A percentile compares a stretch with the other conserved stretches of the same genome.
phyloP scores from a whole-genome alignment of 1,284 basidiomycete genomes.

The Cryptococcus jaspeensis region DNA sequence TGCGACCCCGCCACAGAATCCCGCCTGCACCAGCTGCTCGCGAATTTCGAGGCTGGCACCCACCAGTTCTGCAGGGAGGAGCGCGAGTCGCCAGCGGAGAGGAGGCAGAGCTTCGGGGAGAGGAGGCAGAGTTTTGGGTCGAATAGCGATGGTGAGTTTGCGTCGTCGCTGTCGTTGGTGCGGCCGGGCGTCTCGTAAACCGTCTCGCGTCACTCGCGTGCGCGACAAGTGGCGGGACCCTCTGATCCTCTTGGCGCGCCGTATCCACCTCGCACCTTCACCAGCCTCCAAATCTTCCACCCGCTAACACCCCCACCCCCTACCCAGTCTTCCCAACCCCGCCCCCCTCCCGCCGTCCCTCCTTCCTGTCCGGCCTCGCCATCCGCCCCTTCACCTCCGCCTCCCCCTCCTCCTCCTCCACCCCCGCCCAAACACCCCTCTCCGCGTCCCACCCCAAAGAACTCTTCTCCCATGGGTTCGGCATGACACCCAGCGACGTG shows the following conservation, averaged over 20 bases:
- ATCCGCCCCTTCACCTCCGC: slow-evolving; percentile 14
- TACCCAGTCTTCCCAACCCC: slow-evolving; percentile 16
- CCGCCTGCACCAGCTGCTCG: slow-evolving; percentile 28
- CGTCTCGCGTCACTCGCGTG: too few species aligned
- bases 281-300: too few species aligned
- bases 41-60: slow-evolving; percentile 31
- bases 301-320: background rate
- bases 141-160: slow-evolving; percentile 8
- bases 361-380: slow-evolving; percentile 20
- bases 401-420: slow-evolving; percentile 5
- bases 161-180: too few species aligned
- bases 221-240: too few species aligned
- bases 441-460: slow-evolving; percentile 2
- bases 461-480: background rate
- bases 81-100: slow-evolving; percentile 16
- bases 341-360: slow-evolving; percentile 19
- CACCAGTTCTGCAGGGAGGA: slow-evolving; percentile 32
- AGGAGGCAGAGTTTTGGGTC: background rate
- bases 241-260: too few species aligned
- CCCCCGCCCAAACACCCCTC: slow-evolving; percentile 2
- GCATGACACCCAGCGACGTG: background rate
- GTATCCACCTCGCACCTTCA: too few species aligned
- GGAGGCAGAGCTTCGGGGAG: slow-evolving; percentile 12
- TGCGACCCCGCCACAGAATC: slow-evolving; percentile 13
- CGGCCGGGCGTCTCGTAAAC: too few species aligned